Evolutionary conservation across 2,329 filamentous ascomycete species (phyloP).

Genomic region (Fusarium aywerte): DNA sequence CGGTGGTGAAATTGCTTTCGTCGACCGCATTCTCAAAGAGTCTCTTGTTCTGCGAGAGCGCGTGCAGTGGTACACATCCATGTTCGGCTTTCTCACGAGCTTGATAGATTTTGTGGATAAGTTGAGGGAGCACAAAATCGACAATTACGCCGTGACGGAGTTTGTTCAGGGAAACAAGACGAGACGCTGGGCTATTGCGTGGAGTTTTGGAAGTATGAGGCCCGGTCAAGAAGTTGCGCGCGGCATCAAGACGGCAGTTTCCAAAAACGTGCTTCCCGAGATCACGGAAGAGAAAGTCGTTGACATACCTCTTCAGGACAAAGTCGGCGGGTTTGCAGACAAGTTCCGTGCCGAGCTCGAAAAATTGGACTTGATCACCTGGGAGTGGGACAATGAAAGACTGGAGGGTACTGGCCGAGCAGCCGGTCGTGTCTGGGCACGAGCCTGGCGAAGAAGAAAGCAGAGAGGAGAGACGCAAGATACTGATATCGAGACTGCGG

Average conservation of each 20-base stretch:
- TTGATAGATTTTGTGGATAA: conserved; percentile 70
- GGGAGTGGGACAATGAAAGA: conserved; percentile 68
- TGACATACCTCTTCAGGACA: conserved; percentile 59
- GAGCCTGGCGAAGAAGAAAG: conserved; percentile 74
- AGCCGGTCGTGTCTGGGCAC: conserved; percentile 80
- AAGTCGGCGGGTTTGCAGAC: conserved; percentile 52
- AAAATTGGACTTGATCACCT: conserved; percentile 67
- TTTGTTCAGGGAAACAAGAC: conserved; percentile 84
- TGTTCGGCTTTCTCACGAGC: conserved; percentile 85
- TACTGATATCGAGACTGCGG: conserved; percentile 36
- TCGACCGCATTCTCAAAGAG: conserved; percentile 75
- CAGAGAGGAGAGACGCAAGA: conserved; percentile 52
- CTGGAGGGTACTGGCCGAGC: conserved; percentile 71
- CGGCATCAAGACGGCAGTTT: conserved; percentile 54
- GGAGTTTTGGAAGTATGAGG: conserved; percentile 79
- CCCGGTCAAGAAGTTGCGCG: conserved; percentile 64
- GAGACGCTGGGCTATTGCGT: conserved; percentile 85
- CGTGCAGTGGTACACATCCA: conserved; percentile 89
- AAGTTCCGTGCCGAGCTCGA: conserved; percentile 59
- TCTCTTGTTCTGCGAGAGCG: conserved; percentile 67
- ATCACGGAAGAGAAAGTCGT: conserved; percentile 55
- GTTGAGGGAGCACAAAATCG: conserved; percentile 66
- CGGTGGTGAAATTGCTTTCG: conserved; percentile 83
- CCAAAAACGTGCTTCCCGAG: conserved; percentile 58
- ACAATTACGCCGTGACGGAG: conserved; percentile 84